phyloP scores from a whole-genome alignment of 345 rosid genomes.

The Excoecaria cochinchinensis region DNA sequence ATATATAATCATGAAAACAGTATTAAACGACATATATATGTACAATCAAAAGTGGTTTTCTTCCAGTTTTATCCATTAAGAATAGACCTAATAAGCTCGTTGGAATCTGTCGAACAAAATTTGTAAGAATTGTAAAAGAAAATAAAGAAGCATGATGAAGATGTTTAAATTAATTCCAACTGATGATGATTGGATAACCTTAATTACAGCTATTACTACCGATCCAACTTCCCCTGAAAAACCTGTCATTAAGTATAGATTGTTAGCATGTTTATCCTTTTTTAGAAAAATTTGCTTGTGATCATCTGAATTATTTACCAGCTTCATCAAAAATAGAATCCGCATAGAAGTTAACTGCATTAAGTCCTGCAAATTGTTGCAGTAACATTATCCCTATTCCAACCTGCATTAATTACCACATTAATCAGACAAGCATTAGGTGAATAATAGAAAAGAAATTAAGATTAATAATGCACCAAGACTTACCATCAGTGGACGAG shows the following conservation, averaged over 20 bases:
- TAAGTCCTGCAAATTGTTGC: conserved; percentile 44
- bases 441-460: background rate
- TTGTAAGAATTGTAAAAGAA: too few relatives aligned
- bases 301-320: too few relatives aligned
- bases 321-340: conserved; percentile 38
- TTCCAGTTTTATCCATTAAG: conserved; percentile 68
- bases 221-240: conserved; percentile 65
- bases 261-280: too few relatives aligned
- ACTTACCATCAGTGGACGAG: conserved; percentile 32
- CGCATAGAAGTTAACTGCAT: conserved; percentile 27
- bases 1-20: too few relatives aligned
- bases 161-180: too few relatives aligned
- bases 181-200: too few relatives aligned
- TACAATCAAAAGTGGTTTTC: conserved; percentile 74
- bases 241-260: conserved; percentile 42
- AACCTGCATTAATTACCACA: conserved; percentile 25
- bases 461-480: background rate
- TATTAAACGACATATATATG: conserved; percentile 3
- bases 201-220: conserved; percentile 61
- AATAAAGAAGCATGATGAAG: too few relatives aligned
- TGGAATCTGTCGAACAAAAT: conserved; percentile 52
- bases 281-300: too few relatives aligned
- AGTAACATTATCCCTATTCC: conserved; percentile 48
- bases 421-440: background rate
- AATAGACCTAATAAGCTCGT: conserved; percentile 60